Evolutionary conservation across 2,329 filamentous ascomycete genomes (phyloP).

Genomic region (Aspergillus neotritici): DNA sequence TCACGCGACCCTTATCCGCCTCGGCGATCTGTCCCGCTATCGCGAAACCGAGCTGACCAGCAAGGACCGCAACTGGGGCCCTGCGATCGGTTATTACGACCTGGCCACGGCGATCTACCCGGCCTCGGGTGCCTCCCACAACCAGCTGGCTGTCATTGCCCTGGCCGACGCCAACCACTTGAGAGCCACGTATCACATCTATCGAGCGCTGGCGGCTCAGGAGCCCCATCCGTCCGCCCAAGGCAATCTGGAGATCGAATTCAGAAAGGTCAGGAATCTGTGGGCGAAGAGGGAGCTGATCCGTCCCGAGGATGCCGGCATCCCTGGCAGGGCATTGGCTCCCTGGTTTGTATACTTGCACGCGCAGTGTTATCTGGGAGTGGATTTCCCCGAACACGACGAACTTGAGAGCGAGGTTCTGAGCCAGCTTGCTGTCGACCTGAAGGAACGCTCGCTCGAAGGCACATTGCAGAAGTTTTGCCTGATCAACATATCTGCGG

Average conservation of each 20-base stretch:
- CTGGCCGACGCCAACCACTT: conserved; percentile 72
- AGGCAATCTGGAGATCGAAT: conserved; percentile 73
- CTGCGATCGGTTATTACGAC: conserved; percentile 76
- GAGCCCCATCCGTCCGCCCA: conserved; percentile 69
- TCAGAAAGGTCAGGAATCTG: conserved; percentile 58
- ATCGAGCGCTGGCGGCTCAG: conserved; percentile 70
- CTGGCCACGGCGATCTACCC: conserved; percentile 75
- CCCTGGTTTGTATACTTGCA: conserved; percentile 84
- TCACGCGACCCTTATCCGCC: conserved; percentile 74
- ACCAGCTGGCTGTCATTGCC: conserved; percentile 84
- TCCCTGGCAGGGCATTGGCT: conserved; percentile 55
- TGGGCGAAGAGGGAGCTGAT: conserved; percentile 53
- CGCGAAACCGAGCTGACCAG: conserved; percentile 65
- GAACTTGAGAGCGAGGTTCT: conserved; percentile 84
- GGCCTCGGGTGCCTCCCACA: conserved; percentile 72
- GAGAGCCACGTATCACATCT: conserved; percentile 81
- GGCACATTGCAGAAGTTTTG: conserved; percentile 70
- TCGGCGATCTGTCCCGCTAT: conserved; percentile 88
- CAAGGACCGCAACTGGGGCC: conserved; percentile 70
- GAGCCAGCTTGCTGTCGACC: conserved; percentile 65
- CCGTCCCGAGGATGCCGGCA: conserved; percentile 45
- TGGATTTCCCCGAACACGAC: conserved; percentile 66
- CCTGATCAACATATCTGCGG: conserved; percentile 79
- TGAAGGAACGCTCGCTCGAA: conserved; percentile 63
- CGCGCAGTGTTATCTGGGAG: conserved; percentile 73